Conservation (phyloP, 2,329 filamentous ascomycete species). For the Simplicillium aogashimaense region DNA sequence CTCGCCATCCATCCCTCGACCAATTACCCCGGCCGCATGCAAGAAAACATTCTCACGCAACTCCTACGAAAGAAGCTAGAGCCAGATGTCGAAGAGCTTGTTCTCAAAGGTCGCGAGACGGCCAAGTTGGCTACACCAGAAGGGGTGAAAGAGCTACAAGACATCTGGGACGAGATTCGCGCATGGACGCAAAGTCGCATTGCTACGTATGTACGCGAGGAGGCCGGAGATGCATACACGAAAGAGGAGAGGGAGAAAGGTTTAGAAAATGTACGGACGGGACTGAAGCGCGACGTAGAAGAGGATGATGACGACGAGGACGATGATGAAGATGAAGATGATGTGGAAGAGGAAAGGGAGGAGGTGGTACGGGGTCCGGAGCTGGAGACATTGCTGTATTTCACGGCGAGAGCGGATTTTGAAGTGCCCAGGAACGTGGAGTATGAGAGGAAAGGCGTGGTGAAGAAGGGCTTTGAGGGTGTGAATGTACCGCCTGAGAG, state of each 20-base stretch:
- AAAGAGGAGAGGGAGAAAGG: constrained; percentile 58
- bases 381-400: constrained; percentile 38
- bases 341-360: constrained; percentile 25
- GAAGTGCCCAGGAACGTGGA: constrained; percentile 35
- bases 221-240: constrained; percentile 56
- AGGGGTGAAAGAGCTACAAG: constrained; percentile 31
- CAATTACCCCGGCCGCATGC: constrained; percentile 60
- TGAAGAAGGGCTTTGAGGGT: constrained; percentile 22
- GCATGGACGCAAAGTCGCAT: constrained; percentile 30
- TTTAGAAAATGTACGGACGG: constrained; percentile 61
- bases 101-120: constrained; percentile 50
- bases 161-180: constrained; percentile 44
- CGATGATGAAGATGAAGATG: constrained; percentile 46
- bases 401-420: constrained; percentile 32
- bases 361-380: constrained; percentile 24
- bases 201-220: constrained; percentile 29
- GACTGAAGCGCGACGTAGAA: constrained; percentile 47
- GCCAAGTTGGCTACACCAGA: constrained; percentile 32
- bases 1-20: constrained; percentile 69
- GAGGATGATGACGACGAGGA: constrained; percentile 46
- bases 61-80: constrained; percentile 78
- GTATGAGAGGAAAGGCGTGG: constrained; percentile 23
- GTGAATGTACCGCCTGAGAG: constrained; percentile 20
- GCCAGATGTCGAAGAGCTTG: constrained; percentile 64
- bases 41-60: constrained; percentile 55